These are phyloP conservation scores for Mycena vulgaris DNA, from an alignment of 768 basidiomycete genomes.

Conservation along the genomic window DNA sequence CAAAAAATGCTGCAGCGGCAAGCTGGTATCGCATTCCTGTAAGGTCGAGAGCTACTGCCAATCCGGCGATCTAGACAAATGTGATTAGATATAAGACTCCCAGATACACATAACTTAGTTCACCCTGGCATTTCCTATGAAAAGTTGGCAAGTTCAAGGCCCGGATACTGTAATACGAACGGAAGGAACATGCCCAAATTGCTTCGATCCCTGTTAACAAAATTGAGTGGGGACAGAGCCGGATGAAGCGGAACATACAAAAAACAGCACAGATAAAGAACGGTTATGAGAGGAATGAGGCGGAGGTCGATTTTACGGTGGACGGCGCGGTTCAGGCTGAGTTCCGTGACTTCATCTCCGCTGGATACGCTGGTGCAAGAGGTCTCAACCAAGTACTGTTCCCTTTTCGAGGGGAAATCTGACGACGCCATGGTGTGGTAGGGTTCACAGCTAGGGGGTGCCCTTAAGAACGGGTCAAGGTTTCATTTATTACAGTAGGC, in stretches of 20 bases:
- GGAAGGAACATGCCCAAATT: constrained; percentile 56
- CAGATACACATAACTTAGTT: not conserved
- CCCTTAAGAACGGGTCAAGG: constrained; percentile 1
- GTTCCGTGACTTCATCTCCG: constrained; percentile 42
- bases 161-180: too few species aligned
- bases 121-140: constrained; percentile 56
- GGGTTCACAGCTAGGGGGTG: constrained; percentile 5
- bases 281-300: constrained; percentile 62
- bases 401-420: constrained; percentile 8
- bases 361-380: constrained; percentile 5
- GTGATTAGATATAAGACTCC: not conserved
- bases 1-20: constrained; percentile 48
- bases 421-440: constrained; percentile 1
- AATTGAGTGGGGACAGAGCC: not conserved
- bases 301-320: constrained; percentile 24
- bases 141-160: not conserved
- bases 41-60: constrained; percentile 53
- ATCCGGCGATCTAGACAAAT: constrained; percentile 56
- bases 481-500: constrained; percentile 20
- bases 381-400: constrained; percentile 19
- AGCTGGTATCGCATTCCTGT: constrained; percentile 46
- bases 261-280: constrained; percentile 72
- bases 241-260: constrained; percentile 60
- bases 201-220: constrained; percentile 54
- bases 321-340: constrained; percentile 19